phyloP scores from a whole-genome alignment of 2,329 filamentous ascomycete genomes.

The Fusarium annulatum region DNA sequence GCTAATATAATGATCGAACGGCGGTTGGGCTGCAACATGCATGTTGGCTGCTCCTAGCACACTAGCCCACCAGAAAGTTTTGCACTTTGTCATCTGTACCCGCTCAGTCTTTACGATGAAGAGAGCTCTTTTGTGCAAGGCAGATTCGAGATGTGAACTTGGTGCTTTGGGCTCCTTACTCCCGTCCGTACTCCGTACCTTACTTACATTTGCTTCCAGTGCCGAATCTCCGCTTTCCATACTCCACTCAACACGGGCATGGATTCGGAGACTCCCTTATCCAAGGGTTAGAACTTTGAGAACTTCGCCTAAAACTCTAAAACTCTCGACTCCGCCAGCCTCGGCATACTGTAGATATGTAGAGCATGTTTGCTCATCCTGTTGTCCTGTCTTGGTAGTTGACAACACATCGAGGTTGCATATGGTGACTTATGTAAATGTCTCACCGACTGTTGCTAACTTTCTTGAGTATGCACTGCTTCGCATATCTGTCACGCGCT shows the following conservation, averaged over 20 bases:
- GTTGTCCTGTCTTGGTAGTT: not conserved
- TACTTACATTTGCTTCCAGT: not conserved
- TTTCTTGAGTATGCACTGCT: slow-evolving; percentile 1
- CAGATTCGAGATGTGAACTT: slow-evolving; percentile 2
- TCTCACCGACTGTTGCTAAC: slow-evolving; percentile 31
- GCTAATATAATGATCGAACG: not conserved
- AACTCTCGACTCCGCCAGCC: slow-evolving; percentile 7
- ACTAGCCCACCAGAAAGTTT: slow-evolving; percentile 25
- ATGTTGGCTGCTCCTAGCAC: slow-evolving; percentile 1
- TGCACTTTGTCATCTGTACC: slow-evolving; percentile 1
- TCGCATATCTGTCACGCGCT: slow-evolving; percentile 21
- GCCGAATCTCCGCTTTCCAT: slow-evolving; percentile 7
- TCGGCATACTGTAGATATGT: not conserved
- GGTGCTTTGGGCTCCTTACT: not conserved
- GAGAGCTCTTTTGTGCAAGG: not conserved
- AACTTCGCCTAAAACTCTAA: slow-evolving; percentile 44
- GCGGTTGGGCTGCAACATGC: slow-evolving; percentile 13
- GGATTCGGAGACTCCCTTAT: not conserved
- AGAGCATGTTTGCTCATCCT: slow-evolving; percentile 3
- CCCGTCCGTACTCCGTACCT: not conserved
- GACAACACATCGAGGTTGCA: slow-evolving; percentile 11
- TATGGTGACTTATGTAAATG: not conserved
- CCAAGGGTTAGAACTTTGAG: not conserved
- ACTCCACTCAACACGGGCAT: slow-evolving; percentile 1
- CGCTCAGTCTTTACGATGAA: not conserved